A percentile compares a stretch with the other conserved stretches of the same genome.
Conservation (phyloP, 345 rosid genomes). For the Sisymbrium irio region DNA sequence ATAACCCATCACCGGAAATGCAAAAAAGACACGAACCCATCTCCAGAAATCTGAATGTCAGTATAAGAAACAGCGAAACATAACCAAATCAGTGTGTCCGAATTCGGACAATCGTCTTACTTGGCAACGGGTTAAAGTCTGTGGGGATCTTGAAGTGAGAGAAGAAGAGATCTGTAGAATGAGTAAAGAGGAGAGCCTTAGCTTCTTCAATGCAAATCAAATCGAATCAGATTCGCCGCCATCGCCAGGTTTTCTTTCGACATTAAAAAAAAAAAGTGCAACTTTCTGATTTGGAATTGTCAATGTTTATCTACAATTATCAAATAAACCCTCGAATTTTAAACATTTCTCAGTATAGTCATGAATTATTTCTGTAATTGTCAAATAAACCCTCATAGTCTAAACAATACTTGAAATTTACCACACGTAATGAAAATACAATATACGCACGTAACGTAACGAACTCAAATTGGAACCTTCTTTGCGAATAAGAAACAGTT, state of each 20-base stretch:
- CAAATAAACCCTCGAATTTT: constrained; percentile 7
- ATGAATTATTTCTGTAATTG: neutral
- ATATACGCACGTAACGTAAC: too few relatives aligned
- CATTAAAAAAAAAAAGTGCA: constrained; percentile 5
- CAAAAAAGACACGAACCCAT: constrained; percentile 13
- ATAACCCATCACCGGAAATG: constrained; percentile 15
- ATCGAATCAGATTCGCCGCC: constrained; percentile 34
- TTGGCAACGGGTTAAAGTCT: neutral
- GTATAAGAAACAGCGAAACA: neutral
- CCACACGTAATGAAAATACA: too few relatives aligned
- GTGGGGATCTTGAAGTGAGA: neutral
- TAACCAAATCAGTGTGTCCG: neutral
- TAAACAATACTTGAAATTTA: too few relatives aligned
- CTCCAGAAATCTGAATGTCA: neutral
- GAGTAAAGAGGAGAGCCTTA: neutral
- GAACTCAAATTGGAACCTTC: neutral
- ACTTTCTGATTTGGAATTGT: constrained; percentile 24
- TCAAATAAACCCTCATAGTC: neutral
- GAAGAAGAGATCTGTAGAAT: constrained; percentile 19
- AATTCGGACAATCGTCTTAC: constrained; percentile 13
- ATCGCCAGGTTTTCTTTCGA: constrained; percentile 7
- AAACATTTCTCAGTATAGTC: neutral
- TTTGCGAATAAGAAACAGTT: neutral
- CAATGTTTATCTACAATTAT: constrained; percentile 12
- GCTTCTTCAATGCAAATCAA: constrained; percentile 15